Base-by-base conservation (phyloP, 2,329 filamentous ascomycete genomes). In the Colletotrichum sublineola region DNA sequence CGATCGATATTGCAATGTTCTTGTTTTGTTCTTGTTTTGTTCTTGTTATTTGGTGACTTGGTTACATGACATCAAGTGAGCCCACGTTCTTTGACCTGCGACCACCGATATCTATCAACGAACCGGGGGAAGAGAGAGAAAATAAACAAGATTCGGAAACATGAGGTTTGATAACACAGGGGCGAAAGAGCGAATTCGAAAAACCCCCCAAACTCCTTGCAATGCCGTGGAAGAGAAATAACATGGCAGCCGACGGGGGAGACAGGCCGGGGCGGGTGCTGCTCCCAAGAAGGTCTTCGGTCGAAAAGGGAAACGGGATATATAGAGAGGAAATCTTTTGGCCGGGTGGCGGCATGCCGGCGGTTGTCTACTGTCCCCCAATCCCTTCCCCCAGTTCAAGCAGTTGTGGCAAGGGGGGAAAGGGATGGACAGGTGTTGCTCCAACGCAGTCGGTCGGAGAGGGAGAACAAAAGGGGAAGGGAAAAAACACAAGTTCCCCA, bases 171-270 rank as follows among this genome's bases (percentile, higher is more conserved):
- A 46, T n/a, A 11, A 46, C 44, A 6, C 18, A 46, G 5, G 5
- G 33, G 31, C 24, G 24, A 24, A 24, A 24, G 24, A n/a, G 20
- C n/a, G 15, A 24, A 14, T 44, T 44, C 42, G 44, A 56, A 15
- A 58, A 24, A 18, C 1, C 52, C 60, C 62, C 67, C 8, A 63
- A 73, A 73, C 71, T 73, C 71, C 71, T 57, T 73, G 71, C 71
- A 71, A 73, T 73, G 71, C 67, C 67, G n/a, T 33, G 36, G 20
- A 14, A 38, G 11, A 56, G 11, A 33, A 33, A 53, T 9, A 53
- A 31, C 24, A 53, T n/a, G 50, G 33, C 2, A 38, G 33, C 4
- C 18, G 15, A 56, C 9, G 1, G 52, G 7, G 31, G 11, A 15
- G 40, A 18, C 14, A 9, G 11, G 38, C 3, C 14, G 15, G 8